Conservation (phyloP, 495 filamentous ascomycete genomes). For the Trichoderma virens region DNA sequence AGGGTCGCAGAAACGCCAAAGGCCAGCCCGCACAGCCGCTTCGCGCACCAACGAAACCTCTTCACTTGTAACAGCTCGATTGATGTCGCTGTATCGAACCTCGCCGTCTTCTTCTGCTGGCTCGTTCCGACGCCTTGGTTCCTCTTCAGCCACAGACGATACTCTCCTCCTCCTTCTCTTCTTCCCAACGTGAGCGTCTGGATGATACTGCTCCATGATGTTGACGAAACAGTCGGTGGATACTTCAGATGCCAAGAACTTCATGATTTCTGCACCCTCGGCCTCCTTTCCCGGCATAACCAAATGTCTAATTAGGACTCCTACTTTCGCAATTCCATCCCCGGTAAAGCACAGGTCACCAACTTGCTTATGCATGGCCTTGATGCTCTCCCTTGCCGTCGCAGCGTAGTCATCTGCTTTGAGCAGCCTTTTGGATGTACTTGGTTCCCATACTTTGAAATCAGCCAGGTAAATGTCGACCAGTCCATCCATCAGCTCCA, state of each 20-base stretch:
- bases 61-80: conserved; percentile 54
- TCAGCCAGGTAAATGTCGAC: conserved; percentile 74
- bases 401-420: conserved; percentile 65
- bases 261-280: conserved; percentile 61
- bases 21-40: conserved; percentile 58
- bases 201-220: conserved; percentile 74
- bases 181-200: conserved; percentile 69
- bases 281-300: conserved; percentile 70
- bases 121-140: conserved; percentile 6
- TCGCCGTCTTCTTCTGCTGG: conserved; percentile 15
- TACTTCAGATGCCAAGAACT: conserved; percentile 58
- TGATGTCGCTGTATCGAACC: conserved; percentile 66
- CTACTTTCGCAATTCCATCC: conserved; percentile 68
- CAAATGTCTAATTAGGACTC: conserved; percentile 63
- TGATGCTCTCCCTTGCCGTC: conserved; percentile 61
- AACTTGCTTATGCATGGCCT: conserved; percentile 67
- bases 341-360: conserved; percentile 68
- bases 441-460: conserved; percentile 65
- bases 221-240: conserved; percentile 62
- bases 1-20: conserved; percentile 69
- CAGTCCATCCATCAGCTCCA: conserved; percentile 61
- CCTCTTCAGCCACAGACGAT: background rate
- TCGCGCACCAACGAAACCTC: conserved; percentile 54
- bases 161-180: conserved; percentile 28
- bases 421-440: conserved; percentile 57